Evolutionary conservation across 2,329 filamentous ascomycete species (phyloP).

Genomic region (Coniochaeta prunicola): DNA sequence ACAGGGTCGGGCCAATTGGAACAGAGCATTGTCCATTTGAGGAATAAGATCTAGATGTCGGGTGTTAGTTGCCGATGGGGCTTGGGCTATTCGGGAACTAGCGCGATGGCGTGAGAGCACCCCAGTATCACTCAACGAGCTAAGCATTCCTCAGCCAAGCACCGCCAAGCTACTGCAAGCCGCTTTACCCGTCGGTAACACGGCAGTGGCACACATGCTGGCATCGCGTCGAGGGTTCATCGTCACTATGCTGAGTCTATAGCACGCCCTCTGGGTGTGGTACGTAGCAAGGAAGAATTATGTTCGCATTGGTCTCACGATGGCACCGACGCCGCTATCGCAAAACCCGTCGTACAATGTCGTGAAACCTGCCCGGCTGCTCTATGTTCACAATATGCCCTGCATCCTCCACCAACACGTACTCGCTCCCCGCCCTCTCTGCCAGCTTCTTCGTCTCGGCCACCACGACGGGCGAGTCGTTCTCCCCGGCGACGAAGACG

Average conservation of each 20-base stretch:
- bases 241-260: too few relatives aligned
- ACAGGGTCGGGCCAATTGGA: neutral
- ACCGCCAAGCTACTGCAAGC: neutral
- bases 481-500: neutral
- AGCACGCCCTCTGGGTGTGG: too few relatives aligned
- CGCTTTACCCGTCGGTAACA: too few relatives aligned
- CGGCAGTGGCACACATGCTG: neutral
- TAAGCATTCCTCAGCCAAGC: neutral
- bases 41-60: neutral
- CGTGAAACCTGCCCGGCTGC: neutral
- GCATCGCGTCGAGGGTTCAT: too few relatives aligned
- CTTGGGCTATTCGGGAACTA: neutral
- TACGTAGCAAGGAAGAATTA: too few relatives aligned
- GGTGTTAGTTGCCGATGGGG: neutral
- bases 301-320: too few relatives aligned
- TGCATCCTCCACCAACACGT: neutral
- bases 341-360: neutral
- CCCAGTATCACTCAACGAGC: neutral
- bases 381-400: neutral
- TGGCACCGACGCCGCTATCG: neutral
- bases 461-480: neutral
- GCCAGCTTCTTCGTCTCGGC: neutral
- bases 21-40: neutral
- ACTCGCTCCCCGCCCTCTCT: neutral
- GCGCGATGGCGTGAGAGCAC: neutral